Conservation (phyloP, 257 asterid genomes). For the Lantana camara region DNA sequence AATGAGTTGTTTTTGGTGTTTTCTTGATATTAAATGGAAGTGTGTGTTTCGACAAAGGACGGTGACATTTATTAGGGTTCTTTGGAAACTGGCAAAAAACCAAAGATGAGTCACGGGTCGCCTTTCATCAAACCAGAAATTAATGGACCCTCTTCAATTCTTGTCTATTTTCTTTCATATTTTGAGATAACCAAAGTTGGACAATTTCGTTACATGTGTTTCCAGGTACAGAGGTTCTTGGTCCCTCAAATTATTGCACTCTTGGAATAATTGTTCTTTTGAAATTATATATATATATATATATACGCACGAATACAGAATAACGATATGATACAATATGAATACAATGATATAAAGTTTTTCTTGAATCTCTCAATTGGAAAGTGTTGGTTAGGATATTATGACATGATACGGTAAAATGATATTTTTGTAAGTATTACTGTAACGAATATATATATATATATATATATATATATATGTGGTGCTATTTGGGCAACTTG, state of each 20-base stretch:
- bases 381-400: too few relatives aligned
- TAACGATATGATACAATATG: too few relatives aligned
- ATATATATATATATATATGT: too few relatives aligned
- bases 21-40: conserved; percentile 30
- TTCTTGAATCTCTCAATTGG: too few relatives aligned
- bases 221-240: conserved; percentile 17
- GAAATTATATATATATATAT: not conserved
- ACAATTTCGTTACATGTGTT: not conserved
- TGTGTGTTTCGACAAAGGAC: conserved; percentile 30
- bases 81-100: conserved; percentile 44
- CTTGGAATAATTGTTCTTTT: not conserved
- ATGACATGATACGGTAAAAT: too few relatives aligned
- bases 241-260: conserved; percentile 25
- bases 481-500: conserved; percentile 4
- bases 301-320: too few relatives aligned
- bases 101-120: conserved; percentile 61
- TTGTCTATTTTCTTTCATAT: not conserved
- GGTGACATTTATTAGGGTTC: conserved; percentile 14
- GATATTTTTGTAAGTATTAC: too few relatives aligned
- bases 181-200: conserved; percentile 1
- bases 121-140: conserved; percentile 14
- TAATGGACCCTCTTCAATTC: conserved; percentile 32
- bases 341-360: too few relatives aligned
- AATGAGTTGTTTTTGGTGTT: conserved; percentile 20
- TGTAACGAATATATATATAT: too few relatives aligned